phyloP scores from a whole-genome alignment of 768 basidiomycete genomes.

The Rubroboletus pulcherrimus region DNA sequence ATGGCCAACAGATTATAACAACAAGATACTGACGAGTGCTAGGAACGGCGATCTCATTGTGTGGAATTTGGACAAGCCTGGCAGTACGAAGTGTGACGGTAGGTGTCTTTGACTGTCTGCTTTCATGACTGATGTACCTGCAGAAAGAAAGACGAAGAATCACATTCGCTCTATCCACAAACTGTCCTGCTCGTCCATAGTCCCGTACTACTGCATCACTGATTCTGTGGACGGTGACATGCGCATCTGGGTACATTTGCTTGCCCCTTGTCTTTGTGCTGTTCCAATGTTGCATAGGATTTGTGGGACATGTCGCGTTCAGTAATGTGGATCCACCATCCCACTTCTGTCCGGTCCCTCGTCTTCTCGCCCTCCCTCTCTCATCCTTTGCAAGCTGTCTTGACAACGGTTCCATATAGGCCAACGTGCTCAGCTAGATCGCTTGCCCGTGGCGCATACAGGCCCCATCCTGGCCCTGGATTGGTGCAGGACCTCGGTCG shows the following conservation, averaged over 20 bases:
- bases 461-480: slow-evolving; percentile 70
- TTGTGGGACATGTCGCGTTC: slow-evolving; percentile 68
- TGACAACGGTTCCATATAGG: slow-evolving; percentile 73
- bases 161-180: slow-evolving; percentile 72
- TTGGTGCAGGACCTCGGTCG: slow-evolving; percentile 49
- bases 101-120: slow-evolving; percentile 20
- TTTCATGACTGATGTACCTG: slow-evolving; percentile 10
- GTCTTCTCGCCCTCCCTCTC: slow-evolving; percentile 66
- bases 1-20: slow-evolving; percentile 50
- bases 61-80: slow-evolving; percentile 74
- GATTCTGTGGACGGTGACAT: slow-evolving; percentile 79
- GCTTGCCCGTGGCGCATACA: slow-evolving; percentile 69
- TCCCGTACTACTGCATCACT: slow-evolving; percentile 71
- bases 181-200: slow-evolving; percentile 61
- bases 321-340: slow-evolving; percentile 66
- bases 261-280: neutral
- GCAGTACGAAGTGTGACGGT: slow-evolving; percentile 72
- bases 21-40: slow-evolving; percentile 77
- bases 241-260: slow-evolving; percentile 65
- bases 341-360: slow-evolving; percentile 63
- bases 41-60: slow-evolving; percentile 79
- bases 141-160: slow-evolving; percentile 64
- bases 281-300: slow-evolving; percentile 45
- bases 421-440: slow-evolving; percentile 67
- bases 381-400: slow-evolving; percentile 66